phyloP scores from a whole-genome alignment of 495 filamentous ascomycete species.

The Aspergillus hancockii region DNA sequence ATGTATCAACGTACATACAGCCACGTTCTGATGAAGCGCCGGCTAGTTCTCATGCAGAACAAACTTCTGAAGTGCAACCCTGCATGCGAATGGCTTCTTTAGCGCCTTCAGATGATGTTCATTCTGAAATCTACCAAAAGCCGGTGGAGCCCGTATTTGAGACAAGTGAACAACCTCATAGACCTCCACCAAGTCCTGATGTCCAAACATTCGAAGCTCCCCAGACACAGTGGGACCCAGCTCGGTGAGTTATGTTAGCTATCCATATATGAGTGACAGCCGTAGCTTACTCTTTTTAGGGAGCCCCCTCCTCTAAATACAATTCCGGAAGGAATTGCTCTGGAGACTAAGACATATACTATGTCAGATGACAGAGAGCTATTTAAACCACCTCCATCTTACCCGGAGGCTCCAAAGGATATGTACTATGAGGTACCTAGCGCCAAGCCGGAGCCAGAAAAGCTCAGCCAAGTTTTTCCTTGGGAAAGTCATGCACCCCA shows the following conservation, averaged over 20 bases:
- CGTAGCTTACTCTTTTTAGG: slow-evolving; percentile 46
- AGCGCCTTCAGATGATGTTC: slow-evolving; percentile 4
- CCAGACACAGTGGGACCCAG: slow-evolving; percentile 67
- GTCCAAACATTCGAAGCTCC: slow-evolving; percentile 47
- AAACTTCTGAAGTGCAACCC: slow-evolving; percentile 8
- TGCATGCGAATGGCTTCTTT: slow-evolving; percentile 6
- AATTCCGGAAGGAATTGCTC: slow-evolving; percentile 74
- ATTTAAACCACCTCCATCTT: slow-evolving; percentile 71
- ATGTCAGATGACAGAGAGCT: slow-evolving; percentile 72
- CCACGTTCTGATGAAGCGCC: slow-evolving; percentile 17
- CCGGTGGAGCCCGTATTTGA: slow-evolving; percentile 40
- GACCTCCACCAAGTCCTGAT: slow-evolving; percentile 42
- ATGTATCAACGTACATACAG: slow-evolving; percentile 38
- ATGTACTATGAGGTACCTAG: slow-evolving; percentile 82
- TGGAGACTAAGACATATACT: slow-evolving; percentile 69
- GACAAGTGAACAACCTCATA: slow-evolving; percentile 23
- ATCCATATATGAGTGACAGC: neutral
- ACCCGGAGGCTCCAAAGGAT: slow-evolving; percentile 78
- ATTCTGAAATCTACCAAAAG: slow-evolving; percentile 25
- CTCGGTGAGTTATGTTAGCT: slow-evolving; percentile 46
- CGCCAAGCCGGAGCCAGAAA: slow-evolving; percentile 55
- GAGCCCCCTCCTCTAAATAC: slow-evolving; percentile 72
- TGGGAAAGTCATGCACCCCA: slow-evolving; percentile 71
- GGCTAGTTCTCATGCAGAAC: slow-evolving; percentile 12
- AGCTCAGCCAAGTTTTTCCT: slow-evolving; percentile 72